Evolutionary conservation across 73 alveolate genomes (phyloP).

Genomic region (Paraurostyla sp.): DNA sequence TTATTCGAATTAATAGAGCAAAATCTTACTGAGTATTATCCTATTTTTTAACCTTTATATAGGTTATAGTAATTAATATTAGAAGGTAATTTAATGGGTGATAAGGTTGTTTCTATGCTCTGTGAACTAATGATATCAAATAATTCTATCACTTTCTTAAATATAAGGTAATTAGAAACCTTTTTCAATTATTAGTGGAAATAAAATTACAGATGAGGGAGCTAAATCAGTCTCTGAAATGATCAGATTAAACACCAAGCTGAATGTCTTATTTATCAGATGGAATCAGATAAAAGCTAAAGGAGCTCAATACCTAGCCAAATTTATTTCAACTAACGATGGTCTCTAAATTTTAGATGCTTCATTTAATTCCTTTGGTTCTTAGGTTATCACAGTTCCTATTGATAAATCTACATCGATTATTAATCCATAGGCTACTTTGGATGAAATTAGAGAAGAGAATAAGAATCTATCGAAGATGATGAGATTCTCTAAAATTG

Average conservation of each 20-base stretch:
- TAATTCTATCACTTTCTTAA: conserved; percentile 48
- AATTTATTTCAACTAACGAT: conserved; percentile 52
- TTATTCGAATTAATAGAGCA: conserved; percentile 1
- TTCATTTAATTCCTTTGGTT: conserved; percentile 79
- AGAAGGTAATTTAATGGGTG: conserved; percentile 60
- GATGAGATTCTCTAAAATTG: not conserved
- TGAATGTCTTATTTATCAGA: conserved; percentile 12
- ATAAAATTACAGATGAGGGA: conserved; percentile 48
- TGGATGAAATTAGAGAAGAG: conserved; percentile 9
- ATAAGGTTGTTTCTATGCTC: not conserved
- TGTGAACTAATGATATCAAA: conserved; percentile 51
- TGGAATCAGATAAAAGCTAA: conserved; percentile 76
- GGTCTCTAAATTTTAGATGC: conserved; percentile 64
- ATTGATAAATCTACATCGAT: not conserved
- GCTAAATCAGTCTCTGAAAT: not conserved
- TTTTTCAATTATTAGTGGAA: conserved; percentile 45
- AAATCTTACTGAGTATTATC: not conserved
- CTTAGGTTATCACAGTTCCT: not conserved
- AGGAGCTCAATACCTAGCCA: conserved; percentile 65
- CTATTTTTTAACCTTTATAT: not conserved
- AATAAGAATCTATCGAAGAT: conserved; percentile 15
- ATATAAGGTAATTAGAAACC: not conserved
- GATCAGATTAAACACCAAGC: conserved; percentile 1
- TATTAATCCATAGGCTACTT: conserved; percentile 21
- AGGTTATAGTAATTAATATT: conserved; percentile 19